A percentile compares a stretch with the other conserved stretches of the same genome.
These are phyloP conservation scores for Strobilomyces confusus DNA, from an alignment of 768 basidiomycete genomes.

Conservation along the genomic window DNA sequence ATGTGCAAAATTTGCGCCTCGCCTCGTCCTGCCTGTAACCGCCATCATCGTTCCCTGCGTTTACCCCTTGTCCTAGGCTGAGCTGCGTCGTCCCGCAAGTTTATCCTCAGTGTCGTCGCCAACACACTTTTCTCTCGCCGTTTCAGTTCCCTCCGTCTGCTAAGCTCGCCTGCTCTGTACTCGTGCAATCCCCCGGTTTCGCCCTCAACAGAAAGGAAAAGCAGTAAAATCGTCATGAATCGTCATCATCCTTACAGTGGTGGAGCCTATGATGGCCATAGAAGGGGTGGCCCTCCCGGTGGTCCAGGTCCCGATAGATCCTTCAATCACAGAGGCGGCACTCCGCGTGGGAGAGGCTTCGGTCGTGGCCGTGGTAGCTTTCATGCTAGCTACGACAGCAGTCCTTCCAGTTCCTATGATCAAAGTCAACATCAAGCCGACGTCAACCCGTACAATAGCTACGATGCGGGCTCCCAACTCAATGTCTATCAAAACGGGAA, in stretches of 20 bases:
- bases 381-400: slow-evolving; percentile 54
- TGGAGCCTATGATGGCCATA: slow-evolving; percentile 56
- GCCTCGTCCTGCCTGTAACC: slow-evolving; percentile 28
- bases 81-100: slow-evolving; percentile 24
- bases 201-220: slow-evolving; percentile 27
- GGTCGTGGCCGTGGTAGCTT: slow-evolving; percentile 54
- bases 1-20: slow-evolving; percentile 33
- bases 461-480: slow-evolving; percentile 55
- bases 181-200: slow-evolving; percentile 21
- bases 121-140: slow-evolving; percentile 16
- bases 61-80: slow-evolving; percentile 21
- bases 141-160: slow-evolving; percentile 18
- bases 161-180: slow-evolving; percentile 28
- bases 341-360: slow-evolving; percentile 42
- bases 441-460: slow-evolving; percentile 64
- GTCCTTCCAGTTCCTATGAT: slow-evolving; percentile 57
- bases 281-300: slow-evolving; percentile 62
- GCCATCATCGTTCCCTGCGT: slow-evolving; percentile 33
- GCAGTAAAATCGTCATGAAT: slow-evolving; percentile 52
- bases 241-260: slow-evolving; percentile 84
- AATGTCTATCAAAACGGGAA: slow-evolving; percentile 70
- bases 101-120: slow-evolving; percentile 16
- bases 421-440: slow-evolving; percentile 61
- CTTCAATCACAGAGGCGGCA: slow-evolving; percentile 58
- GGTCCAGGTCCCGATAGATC: slow-evolving; percentile 74